Evolutionary conservation across 2,329 filamentous ascomycete species (phyloP).

Genomic region (Pseudogymnoascus sp.): DNA sequence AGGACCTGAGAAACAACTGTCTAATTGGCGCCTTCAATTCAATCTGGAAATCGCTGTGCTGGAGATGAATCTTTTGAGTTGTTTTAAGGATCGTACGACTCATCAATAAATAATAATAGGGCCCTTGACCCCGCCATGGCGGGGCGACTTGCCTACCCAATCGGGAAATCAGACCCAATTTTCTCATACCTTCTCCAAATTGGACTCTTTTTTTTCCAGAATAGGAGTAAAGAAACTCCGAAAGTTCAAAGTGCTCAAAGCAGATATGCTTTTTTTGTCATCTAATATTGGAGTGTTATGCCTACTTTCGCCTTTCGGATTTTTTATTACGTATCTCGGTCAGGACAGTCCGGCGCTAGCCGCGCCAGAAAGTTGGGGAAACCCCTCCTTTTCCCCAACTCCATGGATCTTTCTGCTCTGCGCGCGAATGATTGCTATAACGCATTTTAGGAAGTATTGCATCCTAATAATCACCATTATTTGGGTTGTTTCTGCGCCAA

Average conservation of each 20-base stretch:
- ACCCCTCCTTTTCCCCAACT: background rate
- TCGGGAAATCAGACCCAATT: constrained; percentile 1
- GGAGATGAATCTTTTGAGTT: background rate
- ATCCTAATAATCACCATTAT: too few relatives aligned
- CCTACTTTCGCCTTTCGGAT: background rate
- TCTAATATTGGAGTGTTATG: background rate
- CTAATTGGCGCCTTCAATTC: background rate
- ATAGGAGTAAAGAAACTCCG: background rate
- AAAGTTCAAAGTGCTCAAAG: background rate
- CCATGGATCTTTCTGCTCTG: background rate
- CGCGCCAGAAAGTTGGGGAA: background rate
- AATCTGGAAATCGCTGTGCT: background rate
- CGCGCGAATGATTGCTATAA: background rate
- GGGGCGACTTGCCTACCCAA: constrained; percentile 5
- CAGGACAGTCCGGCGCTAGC: background rate
- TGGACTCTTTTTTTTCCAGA: background rate
- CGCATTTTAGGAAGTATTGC: background rate
- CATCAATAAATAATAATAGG: background rate
- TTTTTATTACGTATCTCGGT: constrained; percentile 1
- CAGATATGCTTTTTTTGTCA: background rate
- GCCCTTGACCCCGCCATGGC: background rate
- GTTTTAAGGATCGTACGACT: constrained; percentile 8
- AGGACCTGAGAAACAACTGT: background rate
- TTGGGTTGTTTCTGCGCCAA: background rate
- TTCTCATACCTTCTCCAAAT: background rate